These are phyloP conservation scores for Rubia yunnanensis DNA, from an alignment of 257 asterid genomes.

Conservation along the genomic window DNA sequence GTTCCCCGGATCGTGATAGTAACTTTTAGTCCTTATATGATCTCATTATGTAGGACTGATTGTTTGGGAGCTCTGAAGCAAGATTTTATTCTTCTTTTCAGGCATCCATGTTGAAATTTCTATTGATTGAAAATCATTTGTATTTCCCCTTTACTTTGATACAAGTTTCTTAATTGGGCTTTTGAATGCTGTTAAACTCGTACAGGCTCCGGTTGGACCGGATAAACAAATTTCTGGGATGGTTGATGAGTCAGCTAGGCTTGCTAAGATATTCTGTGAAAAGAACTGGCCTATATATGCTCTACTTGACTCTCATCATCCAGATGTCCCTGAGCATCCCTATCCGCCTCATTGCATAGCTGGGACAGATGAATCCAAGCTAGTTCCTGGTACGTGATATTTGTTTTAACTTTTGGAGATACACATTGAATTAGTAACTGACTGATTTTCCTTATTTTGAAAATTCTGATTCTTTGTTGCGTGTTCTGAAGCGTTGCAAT, in stretches of 20 bases:
- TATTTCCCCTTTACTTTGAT: neutral
- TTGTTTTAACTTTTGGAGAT: neutral
- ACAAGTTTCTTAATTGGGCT: neutral
- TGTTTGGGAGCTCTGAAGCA: neutral
- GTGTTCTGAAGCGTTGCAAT: slow-evolving; percentile 50
- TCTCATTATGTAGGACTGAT: neutral
- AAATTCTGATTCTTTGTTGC: slow-evolving; percentile 8
- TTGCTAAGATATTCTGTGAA: slow-evolving; percentile 52
- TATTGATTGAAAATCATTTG: neutral
- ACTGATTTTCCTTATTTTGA: neutral
- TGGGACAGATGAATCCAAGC: slow-evolving; percentile 66
- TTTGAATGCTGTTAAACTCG: neutral
- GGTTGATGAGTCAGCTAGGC: slow-evolving; percentile 76
- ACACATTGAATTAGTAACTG: neutral
- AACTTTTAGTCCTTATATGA: too few species aligned
- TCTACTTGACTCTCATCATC: slow-evolving; percentile 68
- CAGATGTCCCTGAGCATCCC: slow-evolving; percentile 84
- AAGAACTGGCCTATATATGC: slow-evolving; percentile 80
- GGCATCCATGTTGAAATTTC: neutral
- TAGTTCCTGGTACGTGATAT: slow-evolving; percentile 60
- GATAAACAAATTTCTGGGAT: slow-evolving; percentile 61
- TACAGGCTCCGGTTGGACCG: slow-evolving; percentile 74
- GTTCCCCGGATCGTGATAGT: too few species aligned
- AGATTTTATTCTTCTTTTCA: neutral
- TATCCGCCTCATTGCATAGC: slow-evolving; percentile 86